A percentile compares a stretch with the other conserved stretches of the same genome.
Evolutionary conservation across 1,139 yeast genomes (phyloP).

Genomic region (Saccharomyces hybrid): DNA sequence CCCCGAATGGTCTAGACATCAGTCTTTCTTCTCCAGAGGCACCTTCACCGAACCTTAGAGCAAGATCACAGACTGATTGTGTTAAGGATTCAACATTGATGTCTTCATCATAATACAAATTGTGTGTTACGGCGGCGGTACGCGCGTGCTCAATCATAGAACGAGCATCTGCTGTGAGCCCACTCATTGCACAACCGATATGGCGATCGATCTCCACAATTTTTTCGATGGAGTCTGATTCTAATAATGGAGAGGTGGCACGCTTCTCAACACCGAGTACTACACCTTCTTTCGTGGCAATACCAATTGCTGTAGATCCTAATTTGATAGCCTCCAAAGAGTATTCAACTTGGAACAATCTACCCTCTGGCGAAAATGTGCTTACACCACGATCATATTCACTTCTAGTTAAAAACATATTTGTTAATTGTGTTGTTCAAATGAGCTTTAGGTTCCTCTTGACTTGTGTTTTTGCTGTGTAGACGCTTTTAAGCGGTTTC

Average conservation of each 20-base stretch:
- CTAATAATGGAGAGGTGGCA: constrained; percentile 86
- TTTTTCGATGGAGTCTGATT: constrained; percentile 89
- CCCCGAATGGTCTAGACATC: constrained; percentile 99
- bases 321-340: constrained; percentile 94
- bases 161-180: constrained; percentile 96
- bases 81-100: constrained; percentile 90
- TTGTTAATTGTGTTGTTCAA: not conserved
- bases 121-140: constrained; percentile 82
- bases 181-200: constrained; percentile 98
- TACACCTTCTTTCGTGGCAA: constrained; percentile 94
- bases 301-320: constrained; percentile 94
- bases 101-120: constrained; percentile 83
- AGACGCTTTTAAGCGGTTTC: not conserved
- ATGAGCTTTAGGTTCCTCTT: not conserved
- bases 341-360: constrained; percentile 96
- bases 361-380: constrained; percentile 97
- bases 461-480: not conserved
- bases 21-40: constrained; percentile 94
- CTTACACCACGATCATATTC: constrained; percentile 99
- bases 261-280: constrained; percentile 94
- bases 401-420: constrained; percentile 94
- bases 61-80: constrained; percentile 94
- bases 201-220: constrained; percentile 91
- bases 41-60: constrained; percentile 95
- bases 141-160: constrained; percentile 98